Conservation (phyloP, 164 flowering plant species). For the Stephania yunnanensis region DNA sequence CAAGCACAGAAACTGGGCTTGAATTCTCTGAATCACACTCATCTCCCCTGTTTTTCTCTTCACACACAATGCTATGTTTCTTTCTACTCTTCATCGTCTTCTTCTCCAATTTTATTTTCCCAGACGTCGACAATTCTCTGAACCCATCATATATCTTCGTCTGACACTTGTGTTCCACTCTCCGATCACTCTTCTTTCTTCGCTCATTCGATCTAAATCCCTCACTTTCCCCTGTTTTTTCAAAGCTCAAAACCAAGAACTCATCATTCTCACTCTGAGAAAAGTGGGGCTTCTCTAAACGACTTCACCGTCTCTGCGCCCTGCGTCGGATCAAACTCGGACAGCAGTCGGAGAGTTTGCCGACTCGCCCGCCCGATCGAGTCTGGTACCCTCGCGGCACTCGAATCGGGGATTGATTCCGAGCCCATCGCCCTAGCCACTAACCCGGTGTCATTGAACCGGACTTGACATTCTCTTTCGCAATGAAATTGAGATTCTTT, state of each 20-base stretch:
- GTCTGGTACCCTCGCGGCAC: slow-evolving; percentile 10
- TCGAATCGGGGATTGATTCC: slow-evolving; percentile 36
- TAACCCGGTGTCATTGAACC: slow-evolving; percentile 25
- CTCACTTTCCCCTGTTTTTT: slow-evolving; percentile 18
- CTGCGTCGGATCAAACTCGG: slow-evolving; percentile 23
- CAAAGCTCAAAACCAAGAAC: slow-evolving; percentile 50
- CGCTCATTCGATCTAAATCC: no score
- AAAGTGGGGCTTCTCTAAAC: slow-evolving; percentile 46
- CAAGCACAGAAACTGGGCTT: slow-evolving; percentile 82
- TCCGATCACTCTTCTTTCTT: slow-evolving; percentile 2
- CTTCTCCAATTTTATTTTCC: slow-evolving; percentile 7
- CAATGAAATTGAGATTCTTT: neutral
- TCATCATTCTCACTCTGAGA: slow-evolving; percentile 27
- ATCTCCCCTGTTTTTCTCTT: slow-evolving; percentile 11
- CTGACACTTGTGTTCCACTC: neutral
- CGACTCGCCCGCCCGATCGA: slow-evolving; percentile 46
- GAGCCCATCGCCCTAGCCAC: slow-evolving; percentile 68
- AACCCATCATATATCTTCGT: neutral
- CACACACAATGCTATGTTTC: neutral
- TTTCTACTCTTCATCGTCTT: neutral
- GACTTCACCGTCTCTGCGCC: slow-evolving; percentile 40
- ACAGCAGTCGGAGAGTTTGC: slow-evolving; percentile 43
- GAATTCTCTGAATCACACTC: slow-evolving; percentile 51
- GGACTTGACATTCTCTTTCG: slow-evolving; percentile 3
- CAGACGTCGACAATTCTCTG: slow-evolving; percentile 3